These are phyloP conservation scores for Penicillium egyptiacum DNA, from an alignment of 495 filamentous ascomycete species.

Conservation along the genomic window DNA sequence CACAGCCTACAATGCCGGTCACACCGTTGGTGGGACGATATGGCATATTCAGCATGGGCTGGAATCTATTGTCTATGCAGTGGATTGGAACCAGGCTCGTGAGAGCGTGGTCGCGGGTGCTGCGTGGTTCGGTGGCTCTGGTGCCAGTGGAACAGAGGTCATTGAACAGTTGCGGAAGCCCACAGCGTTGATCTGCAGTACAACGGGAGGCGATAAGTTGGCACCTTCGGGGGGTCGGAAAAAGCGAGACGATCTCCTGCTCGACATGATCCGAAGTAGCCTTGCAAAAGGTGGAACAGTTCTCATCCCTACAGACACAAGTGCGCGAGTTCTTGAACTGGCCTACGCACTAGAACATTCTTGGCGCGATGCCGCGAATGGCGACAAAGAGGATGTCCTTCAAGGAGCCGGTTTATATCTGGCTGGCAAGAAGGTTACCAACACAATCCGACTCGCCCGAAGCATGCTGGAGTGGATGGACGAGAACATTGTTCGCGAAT, in stretches of 20 bases:
- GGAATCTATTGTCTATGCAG: conserved; percentile 95
- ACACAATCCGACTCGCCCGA: conserved; percentile 81
- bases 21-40: conserved; percentile 94
- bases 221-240: conserved; percentile 67
- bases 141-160: conserved; percentile 80
- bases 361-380: conserved; percentile 70
- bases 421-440: conserved; percentile 74
- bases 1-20: conserved; percentile 94
- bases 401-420: conserved; percentile 73
- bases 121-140: conserved; percentile 84
- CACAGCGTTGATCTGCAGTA: conserved; percentile 88
- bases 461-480: conserved; percentile 99
- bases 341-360: conserved; percentile 89
- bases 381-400: conserved; percentile 53
- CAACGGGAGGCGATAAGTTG: conserved; percentile 72
- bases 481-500: conserved; percentile 84
- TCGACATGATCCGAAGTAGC: conserved; percentile 76
- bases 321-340: conserved; percentile 88
- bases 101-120: conserved; percentile 93
- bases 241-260: conserved; percentile 79
- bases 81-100: conserved; percentile 94
- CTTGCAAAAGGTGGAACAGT: conserved; percentile 86
- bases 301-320: conserved; percentile 92
- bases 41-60: conserved; percentile 98
- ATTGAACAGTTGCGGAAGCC: conserved; percentile 91